Conservation (phyloP, 1,284 basidiomycete genomes). For the Puccinia novopanici region DNA sequence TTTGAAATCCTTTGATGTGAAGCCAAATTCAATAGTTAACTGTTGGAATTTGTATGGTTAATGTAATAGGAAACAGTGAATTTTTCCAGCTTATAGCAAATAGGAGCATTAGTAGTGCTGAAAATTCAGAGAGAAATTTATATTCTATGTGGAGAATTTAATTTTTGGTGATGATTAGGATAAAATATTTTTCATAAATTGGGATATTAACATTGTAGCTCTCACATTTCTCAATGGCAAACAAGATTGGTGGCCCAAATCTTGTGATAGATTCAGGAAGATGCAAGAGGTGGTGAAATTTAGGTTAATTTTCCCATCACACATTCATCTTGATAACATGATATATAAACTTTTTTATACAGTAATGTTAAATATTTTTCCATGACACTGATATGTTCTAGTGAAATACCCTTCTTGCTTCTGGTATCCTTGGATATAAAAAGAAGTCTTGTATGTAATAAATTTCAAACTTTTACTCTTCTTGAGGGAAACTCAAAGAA, state of each 20-base stretch:
- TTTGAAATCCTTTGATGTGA: no score
- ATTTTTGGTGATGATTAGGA: no score
- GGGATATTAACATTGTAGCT: constrained; percentile 12
- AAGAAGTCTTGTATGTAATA: neutral
- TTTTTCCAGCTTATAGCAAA: no score
- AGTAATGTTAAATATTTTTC: constrained; percentile 55
- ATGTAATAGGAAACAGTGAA: no score
- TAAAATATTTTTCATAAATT: no score
- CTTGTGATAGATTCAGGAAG: constrained; percentile 52
- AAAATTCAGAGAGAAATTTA: no score
- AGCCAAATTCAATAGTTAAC: no score
- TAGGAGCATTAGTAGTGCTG: no score
- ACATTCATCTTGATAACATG: neutral
- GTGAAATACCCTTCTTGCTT: neutral
- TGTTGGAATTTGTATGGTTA: no score
- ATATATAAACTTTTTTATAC: neutral
- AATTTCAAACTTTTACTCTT: neutral
- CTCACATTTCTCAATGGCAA: constrained; percentile 19
- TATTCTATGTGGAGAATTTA: no score
- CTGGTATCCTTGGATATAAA: neutral
- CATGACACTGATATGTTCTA: neutral
- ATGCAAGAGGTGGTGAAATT: constrained; percentile 58
- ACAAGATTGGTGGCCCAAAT: neutral
- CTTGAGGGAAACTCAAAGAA: neutral
- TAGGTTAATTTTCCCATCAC: constrained; percentile 61